phyloP scores from a whole-genome alignment of 495 filamentous ascomycete species.

The Tetracladium setigerum region DNA sequence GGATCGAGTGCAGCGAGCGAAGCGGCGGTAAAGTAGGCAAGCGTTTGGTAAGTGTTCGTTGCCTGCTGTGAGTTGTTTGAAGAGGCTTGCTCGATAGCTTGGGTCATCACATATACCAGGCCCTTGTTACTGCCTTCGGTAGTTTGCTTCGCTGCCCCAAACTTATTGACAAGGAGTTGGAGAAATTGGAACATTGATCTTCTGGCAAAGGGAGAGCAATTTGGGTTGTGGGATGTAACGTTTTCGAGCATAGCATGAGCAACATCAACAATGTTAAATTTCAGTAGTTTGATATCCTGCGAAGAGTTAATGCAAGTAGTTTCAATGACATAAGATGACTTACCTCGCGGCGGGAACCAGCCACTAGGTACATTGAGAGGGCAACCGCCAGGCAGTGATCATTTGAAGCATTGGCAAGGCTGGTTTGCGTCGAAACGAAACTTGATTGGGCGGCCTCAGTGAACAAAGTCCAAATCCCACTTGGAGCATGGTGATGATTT shows the following conservation, averaged over 20 bases:
- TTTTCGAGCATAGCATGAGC: slow-evolving; percentile 9
- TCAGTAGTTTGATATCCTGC: neutral
- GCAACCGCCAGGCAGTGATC: slow-evolving; percentile 8
- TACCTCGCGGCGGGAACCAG: slow-evolving; percentile 7
- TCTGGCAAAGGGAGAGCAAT: neutral
- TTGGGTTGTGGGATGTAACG: neutral
- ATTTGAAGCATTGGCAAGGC: neutral
- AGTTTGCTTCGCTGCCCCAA: neutral
- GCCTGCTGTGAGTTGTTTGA: neutral
- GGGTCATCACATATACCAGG: neutral
- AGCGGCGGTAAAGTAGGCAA: slow-evolving; percentile 14
- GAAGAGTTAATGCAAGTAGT: neutral
- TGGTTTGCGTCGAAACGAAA: neutral
- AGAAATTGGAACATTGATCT: slow-evolving; percentile 12
- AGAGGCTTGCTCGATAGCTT: neutral
- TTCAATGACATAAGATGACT: neutral
- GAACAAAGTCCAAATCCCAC: slow-evolving; percentile 5
- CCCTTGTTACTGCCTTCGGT: neutral
- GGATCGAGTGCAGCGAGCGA: neutral
- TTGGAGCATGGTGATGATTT: neutral
- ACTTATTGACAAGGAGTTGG: slow-evolving; percentile 19
- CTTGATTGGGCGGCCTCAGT: neutral
- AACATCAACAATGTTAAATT: slow-evolving; percentile 1
- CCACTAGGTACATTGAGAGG: slow-evolving; percentile 14
- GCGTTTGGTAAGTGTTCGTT: slow-evolving; percentile 5